Evolutionary conservation across 345 rosid genomes (phyloP), one percentile per base, ranked within the genome.

Genomic region (Cardamine chenopodiifolia): DNA sequence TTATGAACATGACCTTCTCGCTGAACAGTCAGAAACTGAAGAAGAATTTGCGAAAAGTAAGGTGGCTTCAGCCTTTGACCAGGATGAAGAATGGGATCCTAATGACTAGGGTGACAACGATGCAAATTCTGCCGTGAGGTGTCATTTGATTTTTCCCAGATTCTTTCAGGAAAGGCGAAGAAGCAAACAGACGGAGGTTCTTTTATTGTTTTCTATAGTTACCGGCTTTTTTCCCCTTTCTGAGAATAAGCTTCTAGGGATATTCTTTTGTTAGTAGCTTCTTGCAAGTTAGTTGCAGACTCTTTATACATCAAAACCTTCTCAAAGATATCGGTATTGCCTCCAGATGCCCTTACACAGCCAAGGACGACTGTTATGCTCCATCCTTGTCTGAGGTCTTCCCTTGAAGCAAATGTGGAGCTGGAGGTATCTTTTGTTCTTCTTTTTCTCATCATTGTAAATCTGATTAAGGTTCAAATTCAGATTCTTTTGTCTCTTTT

Each of bases 21-120:
- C 77, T 26, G 90, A 86, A 57, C 84, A 80, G 80, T 80, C 79
- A 37, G 97, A 90, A 71, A 80, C 83, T 29, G 87, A 84, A 44
- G 86, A 83, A 48, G 79, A 71, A 6, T 78, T 54, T 44, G 74
- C 75, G 52, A 83, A 77, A 73, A 80, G 84, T 80, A 81, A 83
- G 64, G 53, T 78, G 13, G 84, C 83, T 54, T 83, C 81, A 15
- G 65, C 84, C 19, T 78, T 85, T 17, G 93, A 90, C 74, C 89
- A 79, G 52, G 99, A 95, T 49, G 97, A 92, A 32, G 99, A 95
- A 66, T 92, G 94, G 97, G 99, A 95, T 81, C 92, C 98, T 26
- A 88, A 90, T 69, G 99, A 92, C 86, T 95, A 89, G 83, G 15
- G 73, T 22, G 66, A 12, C 70, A 58, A 28, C 1, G 42, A 45